phyloP scores from a whole-genome alignment of 2,329 filamentous ascomycete genomes.

The Nannizzia gypsea region DNA sequence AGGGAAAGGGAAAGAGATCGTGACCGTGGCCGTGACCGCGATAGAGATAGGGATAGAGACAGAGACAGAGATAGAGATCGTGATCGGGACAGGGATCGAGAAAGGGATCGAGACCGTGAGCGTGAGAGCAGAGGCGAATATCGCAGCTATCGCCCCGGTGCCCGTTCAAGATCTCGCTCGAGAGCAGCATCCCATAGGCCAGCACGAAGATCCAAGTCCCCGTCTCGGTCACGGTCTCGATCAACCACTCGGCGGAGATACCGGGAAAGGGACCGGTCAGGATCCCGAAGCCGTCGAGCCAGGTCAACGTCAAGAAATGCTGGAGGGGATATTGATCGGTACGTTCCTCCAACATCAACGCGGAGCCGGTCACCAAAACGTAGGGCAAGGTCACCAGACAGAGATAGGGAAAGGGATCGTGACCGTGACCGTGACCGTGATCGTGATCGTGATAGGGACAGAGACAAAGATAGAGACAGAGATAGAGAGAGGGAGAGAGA shows the following conservation, averaged over 20 bases:
- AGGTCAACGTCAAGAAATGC: conserved; percentile 25
- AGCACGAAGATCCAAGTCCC: conserved; percentile 11
- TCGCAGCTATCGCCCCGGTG: conserved; percentile 16
- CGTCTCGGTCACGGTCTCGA: conserved; percentile 16
- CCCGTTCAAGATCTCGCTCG: conserved; percentile 17
- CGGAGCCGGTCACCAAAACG: conserved; percentile 32
- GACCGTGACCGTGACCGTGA: conserved; percentile 13
- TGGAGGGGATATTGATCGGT: conserved; percentile 33
- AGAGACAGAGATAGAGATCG: conserved; percentile 8
- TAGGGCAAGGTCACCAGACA: conserved; percentile 24
- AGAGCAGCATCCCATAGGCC: conserved; percentile 16
- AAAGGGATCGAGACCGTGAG: conserved; percentile 11
- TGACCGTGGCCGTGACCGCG: conserved; percentile 17
- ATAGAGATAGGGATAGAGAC: conserved; percentile 8
- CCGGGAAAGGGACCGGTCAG: conserved; percentile 11
- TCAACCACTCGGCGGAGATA: conserved; percentile 14
- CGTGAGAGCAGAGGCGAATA: conserved; percentile 14
- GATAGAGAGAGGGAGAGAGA: conserved; percentile 24
- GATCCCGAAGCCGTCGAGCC: conserved; percentile 15
- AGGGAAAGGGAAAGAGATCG: conserved; percentile 11
- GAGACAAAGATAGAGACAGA: conserved; percentile 27
- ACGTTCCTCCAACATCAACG: conserved; percentile 31
- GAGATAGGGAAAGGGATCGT: conserved; percentile 17
- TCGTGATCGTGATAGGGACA: conserved; percentile 20
- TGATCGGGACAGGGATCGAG: conserved; percentile 7